A percentile compares a stretch with the other conserved stretches of the same genome.
phyloP scores from a whole-genome alignment of 1,139 yeast genomes.

The Taiozyma sp. region DNA sequence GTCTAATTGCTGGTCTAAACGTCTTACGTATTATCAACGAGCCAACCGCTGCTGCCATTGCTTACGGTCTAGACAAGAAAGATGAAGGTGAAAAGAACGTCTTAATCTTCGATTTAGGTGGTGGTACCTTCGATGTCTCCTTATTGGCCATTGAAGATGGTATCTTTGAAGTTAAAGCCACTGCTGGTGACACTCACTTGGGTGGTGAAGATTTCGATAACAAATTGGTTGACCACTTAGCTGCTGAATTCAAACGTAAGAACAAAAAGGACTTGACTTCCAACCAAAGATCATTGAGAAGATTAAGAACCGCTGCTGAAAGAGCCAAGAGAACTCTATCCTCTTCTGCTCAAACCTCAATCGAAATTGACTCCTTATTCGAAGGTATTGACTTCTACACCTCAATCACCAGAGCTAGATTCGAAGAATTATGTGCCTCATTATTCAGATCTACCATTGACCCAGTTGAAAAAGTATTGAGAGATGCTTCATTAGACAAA shows the following conservation, averaged over 20 bases:
- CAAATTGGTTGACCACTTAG: slow-evolving; percentile 75
- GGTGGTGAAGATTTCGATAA: slow-evolving; percentile 78
- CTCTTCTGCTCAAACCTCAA: slow-evolving; percentile 80
- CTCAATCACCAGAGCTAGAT: slow-evolving; percentile 85
- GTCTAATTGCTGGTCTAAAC: slow-evolving; percentile 96
- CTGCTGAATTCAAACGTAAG: slow-evolving; percentile 82
- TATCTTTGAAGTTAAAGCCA: slow-evolving; percentile 97
- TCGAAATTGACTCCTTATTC: slow-evolving; percentile 72
- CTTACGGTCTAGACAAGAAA: slow-evolving; percentile 97
- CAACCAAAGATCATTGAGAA: slow-evolving; percentile 81
- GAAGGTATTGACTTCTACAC: slow-evolving; percentile 77
- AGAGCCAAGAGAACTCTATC: slow-evolving; percentile 88
- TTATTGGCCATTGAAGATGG: slow-evolving; percentile 95
- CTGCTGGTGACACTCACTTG: slow-evolving; percentile 92
- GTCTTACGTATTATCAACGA: slow-evolving; percentile 97
- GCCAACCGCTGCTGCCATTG: slow-evolving; percentile 99
- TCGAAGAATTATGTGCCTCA: slow-evolving; percentile 82
- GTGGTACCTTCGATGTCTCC: slow-evolving; percentile 99
- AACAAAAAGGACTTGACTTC: slow-evolving; percentile 68
- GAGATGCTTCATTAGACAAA: slow-evolving; percentile 77
- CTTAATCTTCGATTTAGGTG: slow-evolving; percentile 95
- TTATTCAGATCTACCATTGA: slow-evolving; percentile 81
- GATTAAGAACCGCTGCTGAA: slow-evolving; percentile 88
- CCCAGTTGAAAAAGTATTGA: slow-evolving; percentile 83
- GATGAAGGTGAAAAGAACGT: slow-evolving; percentile 83